phyloP scores from a whole-genome alignment of 495 filamentous ascomycete species.

The Hypoxylon lenormandii region DNA sequence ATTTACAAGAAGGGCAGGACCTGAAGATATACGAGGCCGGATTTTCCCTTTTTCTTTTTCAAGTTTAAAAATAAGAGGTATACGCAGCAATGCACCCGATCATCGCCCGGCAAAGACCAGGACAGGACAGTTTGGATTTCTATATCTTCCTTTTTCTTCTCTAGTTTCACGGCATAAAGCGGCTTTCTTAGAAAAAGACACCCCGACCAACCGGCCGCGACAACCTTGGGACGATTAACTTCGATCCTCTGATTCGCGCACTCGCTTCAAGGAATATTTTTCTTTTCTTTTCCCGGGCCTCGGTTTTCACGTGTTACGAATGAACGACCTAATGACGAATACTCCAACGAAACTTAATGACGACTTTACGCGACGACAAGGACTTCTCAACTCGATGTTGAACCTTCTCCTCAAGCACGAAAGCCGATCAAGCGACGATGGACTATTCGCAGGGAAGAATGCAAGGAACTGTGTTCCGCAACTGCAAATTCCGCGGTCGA shows the following conservation, averaged over 20 bases:
- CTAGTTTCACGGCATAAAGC: conserved; percentile 56
- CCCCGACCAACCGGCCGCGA: conserved; percentile 48
- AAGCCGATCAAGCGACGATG: conserved; percentile 45
- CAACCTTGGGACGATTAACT: conserved; percentile 37
- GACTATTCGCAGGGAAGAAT: conserved; percentile 48
- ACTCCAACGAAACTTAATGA: conserved; percentile 51
- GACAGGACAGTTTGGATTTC: conserved; percentile 53
- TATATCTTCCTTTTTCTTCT: conserved; percentile 41
- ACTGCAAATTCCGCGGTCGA: conserved; percentile 48
- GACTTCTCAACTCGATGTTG: conserved; percentile 58
- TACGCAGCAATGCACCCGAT: conserved; percentile 66
- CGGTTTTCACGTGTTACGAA: conserved; percentile 60
- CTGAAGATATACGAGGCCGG: conserved; percentile 56
- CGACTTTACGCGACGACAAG: conserved; percentile 47
- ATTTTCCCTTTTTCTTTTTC: conserved; percentile 51
- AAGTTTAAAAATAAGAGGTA: conserved; percentile 57
- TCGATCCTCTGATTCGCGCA: conserved; percentile 38
- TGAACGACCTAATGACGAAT: conserved; percentile 60
- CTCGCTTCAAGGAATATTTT: conserved; percentile 50
- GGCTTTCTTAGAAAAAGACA: conserved; percentile 57
- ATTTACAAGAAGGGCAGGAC: conserved; percentile 60
- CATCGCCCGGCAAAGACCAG: conserved; percentile 58
- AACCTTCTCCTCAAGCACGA: conserved; percentile 47
- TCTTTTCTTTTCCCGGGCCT: conserved; percentile 39
- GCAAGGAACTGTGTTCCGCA: conserved; percentile 42